A percentile compares a stretch with the other conserved stretches of the same genome.
phyloP scores from a whole-genome alignment of 139 green algal species.

The Chlorella sp. region DNA sequence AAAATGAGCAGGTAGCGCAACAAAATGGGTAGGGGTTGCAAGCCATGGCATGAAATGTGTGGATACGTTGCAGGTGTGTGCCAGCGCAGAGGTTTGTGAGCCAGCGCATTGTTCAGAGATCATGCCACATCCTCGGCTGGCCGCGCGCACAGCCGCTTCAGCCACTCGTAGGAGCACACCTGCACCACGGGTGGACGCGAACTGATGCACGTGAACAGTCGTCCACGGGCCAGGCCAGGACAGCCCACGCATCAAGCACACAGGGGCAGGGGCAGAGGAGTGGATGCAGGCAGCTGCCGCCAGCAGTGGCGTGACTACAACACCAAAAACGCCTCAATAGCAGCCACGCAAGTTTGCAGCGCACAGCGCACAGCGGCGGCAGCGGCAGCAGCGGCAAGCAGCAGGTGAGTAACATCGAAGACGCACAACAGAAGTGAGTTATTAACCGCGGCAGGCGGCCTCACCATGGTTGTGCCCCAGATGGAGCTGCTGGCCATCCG shows the following conservation, averaged over 20 bases:
- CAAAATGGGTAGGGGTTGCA: too few species aligned
- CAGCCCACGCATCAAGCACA: too few species aligned
- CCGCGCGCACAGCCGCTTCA: slow-evolving; percentile 74
- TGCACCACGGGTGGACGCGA: too few species aligned
- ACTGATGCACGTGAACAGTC: too few species aligned
- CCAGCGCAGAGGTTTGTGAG: too few species aligned
- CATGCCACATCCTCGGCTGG: slow-evolving; percentile 12
- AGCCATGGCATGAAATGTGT: too few species aligned
- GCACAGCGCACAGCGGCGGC: not conserved
- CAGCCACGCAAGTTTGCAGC: not conserved
- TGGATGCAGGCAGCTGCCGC: not conserved
- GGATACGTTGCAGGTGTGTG: too few species aligned
- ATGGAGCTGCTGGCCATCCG: slow-evolving; percentile 80
- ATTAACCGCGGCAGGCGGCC: not conserved
- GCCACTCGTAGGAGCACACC: slow-evolving; percentile 72
- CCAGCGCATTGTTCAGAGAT: too few species aligned
- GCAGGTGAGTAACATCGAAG: too few species aligned
- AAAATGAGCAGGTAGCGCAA: too few species aligned
- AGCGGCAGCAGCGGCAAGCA: not conserved
- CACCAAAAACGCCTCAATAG: not conserved
- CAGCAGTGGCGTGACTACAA: too few species aligned
- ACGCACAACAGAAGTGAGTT: not conserved
- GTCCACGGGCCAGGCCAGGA: too few species aligned
- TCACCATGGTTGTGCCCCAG: slow-evolving; percentile 81
- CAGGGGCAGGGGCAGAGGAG: not conserved